A percentile compares a stretch with the other conserved stretches of the same genome.
These are phyloP conservation scores for Gamarada debralockiae DNA, from an alignment of 495 filamentous ascomycete genomes.

Conservation along the genomic window DNA sequence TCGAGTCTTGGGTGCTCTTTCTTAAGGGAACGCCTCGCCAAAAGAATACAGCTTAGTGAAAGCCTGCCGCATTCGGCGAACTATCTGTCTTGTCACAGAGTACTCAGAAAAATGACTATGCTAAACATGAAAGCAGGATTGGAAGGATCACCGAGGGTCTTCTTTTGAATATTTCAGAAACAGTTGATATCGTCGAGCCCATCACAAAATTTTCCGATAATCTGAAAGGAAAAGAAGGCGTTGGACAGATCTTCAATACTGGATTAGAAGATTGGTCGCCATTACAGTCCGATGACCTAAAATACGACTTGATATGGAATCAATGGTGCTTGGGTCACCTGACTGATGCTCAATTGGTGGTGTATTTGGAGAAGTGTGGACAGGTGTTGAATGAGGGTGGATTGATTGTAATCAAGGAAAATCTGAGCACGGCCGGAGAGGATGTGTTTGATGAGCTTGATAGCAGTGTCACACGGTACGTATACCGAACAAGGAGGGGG, in stretches of 20 bases:
- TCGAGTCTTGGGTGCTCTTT: too few relatives aligned
- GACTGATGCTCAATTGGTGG: constrained; percentile 71
- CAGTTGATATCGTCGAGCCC: constrained; percentile 52
- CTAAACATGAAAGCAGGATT: constrained; percentile 33
- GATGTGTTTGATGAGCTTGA: constrained; percentile 79
- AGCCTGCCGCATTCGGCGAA: too few relatives aligned
- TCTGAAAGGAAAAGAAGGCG: constrained; percentile 36
- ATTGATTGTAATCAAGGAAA: constrained; percentile 84
- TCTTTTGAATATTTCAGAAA: constrained; percentile 34
- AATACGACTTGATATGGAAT: constrained; percentile 64
- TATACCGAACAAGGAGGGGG: background rate
- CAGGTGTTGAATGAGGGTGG: constrained; percentile 43
- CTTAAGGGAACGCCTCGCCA: too few relatives aligned
- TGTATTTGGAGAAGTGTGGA: constrained; percentile 61
- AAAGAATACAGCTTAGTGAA: too few relatives aligned
- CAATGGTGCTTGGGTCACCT: constrained; percentile 95
- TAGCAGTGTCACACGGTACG: constrained; percentile 64
- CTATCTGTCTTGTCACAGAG: too few relatives aligned
- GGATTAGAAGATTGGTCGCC: constrained; percentile 70
- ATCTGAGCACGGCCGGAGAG: constrained; percentile 56
- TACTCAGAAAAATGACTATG: too few relatives aligned
- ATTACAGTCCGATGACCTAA: constrained; percentile 31
- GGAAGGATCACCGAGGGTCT: constrained; percentile 51
- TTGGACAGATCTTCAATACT: constrained; percentile 65
- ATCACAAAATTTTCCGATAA: constrained; percentile 52